These are phyloP conservation scores for Rhinocladiella similis DNA, from an alignment of 2,329 filamentous ascomycete genomes.

Conservation along the genomic window DNA sequence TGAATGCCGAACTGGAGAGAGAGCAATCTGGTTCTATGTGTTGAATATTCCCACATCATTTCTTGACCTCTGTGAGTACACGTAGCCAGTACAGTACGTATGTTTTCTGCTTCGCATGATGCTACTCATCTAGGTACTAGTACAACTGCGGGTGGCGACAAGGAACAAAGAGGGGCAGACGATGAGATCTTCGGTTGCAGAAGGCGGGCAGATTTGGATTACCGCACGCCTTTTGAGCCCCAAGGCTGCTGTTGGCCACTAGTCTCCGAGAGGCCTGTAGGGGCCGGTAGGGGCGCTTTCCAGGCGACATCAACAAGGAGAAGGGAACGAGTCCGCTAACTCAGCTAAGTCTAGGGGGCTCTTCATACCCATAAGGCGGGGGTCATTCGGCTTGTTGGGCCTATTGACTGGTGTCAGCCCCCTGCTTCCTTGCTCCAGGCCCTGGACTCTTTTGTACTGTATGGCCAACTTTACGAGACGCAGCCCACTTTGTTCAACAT, in stretches of 20 bases:
- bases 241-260: not conserved
- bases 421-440: not conserved
- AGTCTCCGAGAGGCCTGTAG: too few relatives aligned
- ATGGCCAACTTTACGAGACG: not conserved
- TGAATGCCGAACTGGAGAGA: too few relatives aligned
- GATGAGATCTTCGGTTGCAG: not conserved
- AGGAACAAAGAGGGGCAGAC: not conserved
- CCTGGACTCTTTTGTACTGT: not conserved
- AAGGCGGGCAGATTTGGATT: not conserved
- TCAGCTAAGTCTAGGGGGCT: not conserved
- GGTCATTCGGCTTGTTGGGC: not conserved
- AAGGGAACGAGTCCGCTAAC: too few relatives aligned
- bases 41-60: too few relatives aligned
- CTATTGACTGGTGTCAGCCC: not conserved
- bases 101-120: too few relatives aligned
- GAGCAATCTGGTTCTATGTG: too few relatives aligned
- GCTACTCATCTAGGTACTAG: too few relatives aligned
- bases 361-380: not conserved
- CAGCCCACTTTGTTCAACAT: conserved; percentile 3
- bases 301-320: not conserved
- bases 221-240: not conserved
- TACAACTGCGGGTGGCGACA: not conserved
- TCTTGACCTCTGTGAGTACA: too few relatives aligned
- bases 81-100: too few relatives aligned
- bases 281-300: not conserved